phyloP scores from a whole-genome alignment of 1,284 basidiomycete species.

The Irpex rosettiformis region DNA sequence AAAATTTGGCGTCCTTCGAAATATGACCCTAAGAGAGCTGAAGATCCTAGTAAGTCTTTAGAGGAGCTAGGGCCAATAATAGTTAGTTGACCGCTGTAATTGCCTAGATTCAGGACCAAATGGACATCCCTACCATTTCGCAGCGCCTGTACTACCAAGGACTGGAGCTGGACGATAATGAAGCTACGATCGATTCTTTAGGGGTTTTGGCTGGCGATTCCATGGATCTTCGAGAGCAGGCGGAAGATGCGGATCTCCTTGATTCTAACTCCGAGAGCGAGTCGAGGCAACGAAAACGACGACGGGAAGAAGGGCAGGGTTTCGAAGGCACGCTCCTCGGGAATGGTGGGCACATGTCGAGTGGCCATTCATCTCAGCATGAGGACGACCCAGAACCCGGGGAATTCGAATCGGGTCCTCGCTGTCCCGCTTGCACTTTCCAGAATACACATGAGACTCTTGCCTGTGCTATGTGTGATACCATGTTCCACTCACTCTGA shows the following conservation, averaged over 20 bases:
- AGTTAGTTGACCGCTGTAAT: neutral
- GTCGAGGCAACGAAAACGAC: constrained; percentile 33
- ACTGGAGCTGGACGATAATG: constrained; percentile 62
- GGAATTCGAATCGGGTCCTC: constrained; percentile 8
- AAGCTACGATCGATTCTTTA: constrained; percentile 55
- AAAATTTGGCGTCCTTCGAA: constrained; percentile 55
- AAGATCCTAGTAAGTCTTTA: constrained; percentile 56
- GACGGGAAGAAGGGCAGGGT: constrained; percentile 59
- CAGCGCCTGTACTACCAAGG: constrained; percentile 66
- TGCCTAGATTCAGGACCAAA: constrained; percentile 49
- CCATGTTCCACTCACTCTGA: constrained; percentile 13
- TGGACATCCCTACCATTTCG: constrained; percentile 67
- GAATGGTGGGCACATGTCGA: constrained; percentile 6
- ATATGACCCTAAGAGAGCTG: constrained; percentile 71
- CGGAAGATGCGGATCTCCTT: constrained; percentile 52
- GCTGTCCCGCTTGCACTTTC: constrained; percentile 29
- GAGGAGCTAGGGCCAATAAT: neutral
- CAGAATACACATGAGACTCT: constrained; percentile 21
- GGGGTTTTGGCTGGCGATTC: constrained; percentile 61
- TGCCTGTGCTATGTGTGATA: constrained; percentile 28
- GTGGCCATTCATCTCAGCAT: constrained; percentile 12
- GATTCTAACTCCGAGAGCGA: constrained; percentile 48
- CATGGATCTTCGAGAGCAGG: constrained; percentile 61
- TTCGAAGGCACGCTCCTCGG: constrained; percentile 73
- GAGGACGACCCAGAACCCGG: constrained; percentile 5